Conservation (phyloP, 2,329 filamentous ascomycete genomes). For the Talaromyces sp. region DNA sequence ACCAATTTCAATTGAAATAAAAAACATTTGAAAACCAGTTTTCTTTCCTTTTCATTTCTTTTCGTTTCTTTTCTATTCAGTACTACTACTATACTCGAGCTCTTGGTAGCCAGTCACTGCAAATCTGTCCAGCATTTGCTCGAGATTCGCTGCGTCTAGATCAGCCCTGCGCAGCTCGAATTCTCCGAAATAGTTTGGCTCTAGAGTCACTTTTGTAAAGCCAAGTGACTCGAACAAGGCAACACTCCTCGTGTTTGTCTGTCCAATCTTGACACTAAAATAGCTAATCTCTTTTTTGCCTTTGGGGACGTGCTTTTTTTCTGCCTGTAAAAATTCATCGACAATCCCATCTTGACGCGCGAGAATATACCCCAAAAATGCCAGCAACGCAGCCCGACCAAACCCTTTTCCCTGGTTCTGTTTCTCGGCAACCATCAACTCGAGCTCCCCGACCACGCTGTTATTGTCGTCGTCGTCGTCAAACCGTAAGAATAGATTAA, state of each 20-base stretch:
- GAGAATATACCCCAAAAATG: conserved; percentile 65
- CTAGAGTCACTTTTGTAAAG: conserved; percentile 47
- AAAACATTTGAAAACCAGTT: conserved; percentile 3
- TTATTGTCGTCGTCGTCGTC: conserved; percentile 50
- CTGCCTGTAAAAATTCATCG: conserved; percentile 44
- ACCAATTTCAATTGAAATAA: background rate
- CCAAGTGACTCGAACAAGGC: conserved; percentile 56
- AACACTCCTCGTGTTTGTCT: conserved; percentile 53
- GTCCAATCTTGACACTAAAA: conserved; percentile 58
- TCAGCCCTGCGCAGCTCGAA: conserved; percentile 50
- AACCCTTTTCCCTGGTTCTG: conserved; percentile 57
- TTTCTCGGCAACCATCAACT: conserved; percentile 74
- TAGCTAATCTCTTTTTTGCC: conserved; percentile 28
- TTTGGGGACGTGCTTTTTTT: background rate
- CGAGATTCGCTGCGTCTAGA: conserved; percentile 21
- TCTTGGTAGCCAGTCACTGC: conserved; percentile 34
- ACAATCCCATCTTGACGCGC: conserved; percentile 52
- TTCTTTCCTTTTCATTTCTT: too few species aligned
- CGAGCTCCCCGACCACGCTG: conserved; percentile 62
- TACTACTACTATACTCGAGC: conserved; percentile 31
- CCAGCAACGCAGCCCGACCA: conserved; percentile 59
- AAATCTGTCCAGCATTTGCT: conserved; percentile 23
- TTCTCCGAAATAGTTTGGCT: conserved; percentile 63
- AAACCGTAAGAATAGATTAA: conserved; percentile 72
- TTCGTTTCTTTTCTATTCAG: background rate